These are phyloP conservation scores for Apiotrichum brassicae DNA, from an alignment of 1,284 basidiomycete genomes.

Conservation along the genomic window DNA sequence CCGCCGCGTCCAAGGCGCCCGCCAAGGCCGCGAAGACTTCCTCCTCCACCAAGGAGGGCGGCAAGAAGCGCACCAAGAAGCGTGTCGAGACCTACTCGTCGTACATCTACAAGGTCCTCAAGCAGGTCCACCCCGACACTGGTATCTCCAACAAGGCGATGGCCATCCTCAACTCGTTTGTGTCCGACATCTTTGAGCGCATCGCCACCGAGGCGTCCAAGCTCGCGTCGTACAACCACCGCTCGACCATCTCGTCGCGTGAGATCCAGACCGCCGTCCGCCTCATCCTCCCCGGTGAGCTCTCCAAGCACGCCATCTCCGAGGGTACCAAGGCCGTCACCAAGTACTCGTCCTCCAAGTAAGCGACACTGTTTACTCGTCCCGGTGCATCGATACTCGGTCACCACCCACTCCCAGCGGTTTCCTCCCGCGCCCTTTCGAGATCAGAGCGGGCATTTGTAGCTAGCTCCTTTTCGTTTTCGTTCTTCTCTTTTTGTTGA, in stretches of 20 bases:
- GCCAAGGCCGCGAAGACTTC: constrained; percentile 72
- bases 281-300: constrained; percentile 77
- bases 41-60: constrained; percentile 54
- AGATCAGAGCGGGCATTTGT: too few species aligned
- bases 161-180: constrained; percentile 88
- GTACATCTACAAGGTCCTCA: constrained; percentile 76
- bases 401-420: too few species aligned
- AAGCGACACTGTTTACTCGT: constrained; percentile 16
- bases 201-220: constrained; percentile 86
- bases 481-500: constrained; percentile 17
- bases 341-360: constrained; percentile 52
- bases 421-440: too few species aligned
- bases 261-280: constrained; percentile 89
- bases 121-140: constrained; percentile 83
- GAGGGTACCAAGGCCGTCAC: constrained; percentile 59
- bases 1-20: constrained; percentile 51
- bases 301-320: constrained; percentile 75
- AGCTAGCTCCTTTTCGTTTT: constrained; percentile 9
- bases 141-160: constrained; percentile 95
- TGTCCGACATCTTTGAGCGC: constrained; percentile 89
- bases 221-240: constrained; percentile 87
- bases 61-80: constrained; percentile 87
- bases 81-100: constrained; percentile 84
- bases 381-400: not conserved
- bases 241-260: constrained; percentile 87